Evolutionary conservation across 2,329 filamentous ascomycete species (phyloP).

Genomic region (Colletotrichum noveboracense): DNA sequence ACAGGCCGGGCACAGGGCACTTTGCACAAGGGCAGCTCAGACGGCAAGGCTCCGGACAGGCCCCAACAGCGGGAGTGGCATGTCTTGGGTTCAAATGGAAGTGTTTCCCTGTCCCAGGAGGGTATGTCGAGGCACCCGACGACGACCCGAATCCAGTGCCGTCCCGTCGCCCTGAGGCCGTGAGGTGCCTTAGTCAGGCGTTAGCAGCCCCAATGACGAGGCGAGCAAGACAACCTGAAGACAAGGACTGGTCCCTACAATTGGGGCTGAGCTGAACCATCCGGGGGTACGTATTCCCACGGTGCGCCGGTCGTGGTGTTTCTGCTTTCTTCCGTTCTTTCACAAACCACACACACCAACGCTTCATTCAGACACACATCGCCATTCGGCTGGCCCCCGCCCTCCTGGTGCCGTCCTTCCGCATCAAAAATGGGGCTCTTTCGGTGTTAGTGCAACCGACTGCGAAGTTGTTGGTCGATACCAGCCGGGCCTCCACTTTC

Average conservation of each 20-base stretch:
- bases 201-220: neutral
- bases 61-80: neutral
- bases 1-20: neutral
- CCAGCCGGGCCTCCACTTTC: neutral
- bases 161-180: neutral
- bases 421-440: neutral
- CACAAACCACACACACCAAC: neutral
- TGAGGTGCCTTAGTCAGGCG: neutral
- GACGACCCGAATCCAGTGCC: neutral
- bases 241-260: neutral
- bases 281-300: neutral
- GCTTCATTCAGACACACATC: neutral
- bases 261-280: slow-evolving; percentile 3
- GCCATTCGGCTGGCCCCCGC: neutral
- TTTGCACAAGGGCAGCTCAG: neutral
- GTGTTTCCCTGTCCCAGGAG: neutral
- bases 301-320: neutral
- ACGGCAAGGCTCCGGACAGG: neutral
- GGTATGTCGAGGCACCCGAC: neutral
- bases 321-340: neutral
- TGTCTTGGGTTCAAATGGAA: neutral
- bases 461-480: neutral
- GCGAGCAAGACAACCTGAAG: neutral
- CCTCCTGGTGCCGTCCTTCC: slow-evolving; percentile 11
- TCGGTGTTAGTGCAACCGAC: neutral